Conservation (phyloP, 2,329 filamentous ascomycete species). For the Trichoderma guizhouense region DNA sequence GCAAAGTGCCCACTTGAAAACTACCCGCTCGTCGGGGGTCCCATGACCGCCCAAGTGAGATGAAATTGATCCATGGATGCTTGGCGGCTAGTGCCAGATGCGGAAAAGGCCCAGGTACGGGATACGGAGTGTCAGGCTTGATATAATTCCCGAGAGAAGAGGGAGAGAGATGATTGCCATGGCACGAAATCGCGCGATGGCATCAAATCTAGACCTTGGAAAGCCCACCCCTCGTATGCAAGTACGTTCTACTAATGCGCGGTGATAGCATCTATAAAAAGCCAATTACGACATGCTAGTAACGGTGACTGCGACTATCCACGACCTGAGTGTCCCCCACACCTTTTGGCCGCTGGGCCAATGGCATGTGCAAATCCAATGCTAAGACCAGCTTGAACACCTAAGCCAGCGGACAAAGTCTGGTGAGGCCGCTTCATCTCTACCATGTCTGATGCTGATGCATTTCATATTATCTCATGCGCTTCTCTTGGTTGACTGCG, state of each 20-base stretch:
- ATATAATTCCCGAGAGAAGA: conserved; percentile 12
- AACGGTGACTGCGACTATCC: background rate
- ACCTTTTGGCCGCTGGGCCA: background rate
- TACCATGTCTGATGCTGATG: background rate
- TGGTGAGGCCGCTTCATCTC: background rate
- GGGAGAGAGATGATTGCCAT: background rate
- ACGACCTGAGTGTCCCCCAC: background rate
- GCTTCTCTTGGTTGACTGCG: background rate
- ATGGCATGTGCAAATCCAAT: background rate
- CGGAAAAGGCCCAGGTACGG: conserved; percentile 4
- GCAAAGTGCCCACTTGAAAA: background rate
- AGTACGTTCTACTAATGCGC: background rate
- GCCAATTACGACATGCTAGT: background rate
- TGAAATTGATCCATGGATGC: background rate
- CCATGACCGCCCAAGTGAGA: conserved; percentile 4
- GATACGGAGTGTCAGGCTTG: background rate
- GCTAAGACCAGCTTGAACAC: background rate
- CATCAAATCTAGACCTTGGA: background rate
- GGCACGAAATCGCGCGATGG: background rate
- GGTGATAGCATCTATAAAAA: background rate
- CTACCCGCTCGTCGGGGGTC: conserved; percentile 8
- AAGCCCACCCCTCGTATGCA: background rate
- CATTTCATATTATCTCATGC: background rate
- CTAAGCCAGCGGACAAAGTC: background rate
- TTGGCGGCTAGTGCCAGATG: background rate